Conservation (phyloP, 1,284 basidiomycete species). For the Exsudoporus floridanus region DNA sequence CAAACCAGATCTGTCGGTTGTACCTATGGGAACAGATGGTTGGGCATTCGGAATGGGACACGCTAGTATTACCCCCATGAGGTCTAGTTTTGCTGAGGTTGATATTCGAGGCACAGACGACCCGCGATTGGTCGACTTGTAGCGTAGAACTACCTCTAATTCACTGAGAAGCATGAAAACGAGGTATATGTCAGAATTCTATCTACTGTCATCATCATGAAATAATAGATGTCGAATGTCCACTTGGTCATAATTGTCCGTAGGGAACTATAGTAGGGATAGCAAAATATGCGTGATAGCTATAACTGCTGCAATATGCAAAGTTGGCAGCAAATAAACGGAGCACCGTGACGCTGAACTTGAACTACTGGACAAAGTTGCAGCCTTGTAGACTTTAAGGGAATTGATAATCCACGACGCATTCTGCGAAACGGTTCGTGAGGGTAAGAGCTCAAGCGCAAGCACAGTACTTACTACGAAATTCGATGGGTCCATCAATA, state of each 20-base stretch:
- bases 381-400: constrained; percentile 52
- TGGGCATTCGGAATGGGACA: constrained; percentile 73
- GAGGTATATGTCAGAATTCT: constrained; percentile 8
- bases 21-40: constrained; percentile 78
- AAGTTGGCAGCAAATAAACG: background rate
- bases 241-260: background rate
- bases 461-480: constrained; percentile 51
- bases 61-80: constrained; percentile 73
- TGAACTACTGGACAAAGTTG: constrained; percentile 35
- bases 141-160: constrained; percentile 6
- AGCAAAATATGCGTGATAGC: constrained; percentile 15
- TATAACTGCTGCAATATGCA: constrained; percentile 6
- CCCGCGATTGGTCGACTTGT: constrained; percentile 56
- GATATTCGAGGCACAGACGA: constrained; percentile 21
- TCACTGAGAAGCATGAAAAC: background rate
- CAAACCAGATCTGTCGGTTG: constrained; percentile 51
- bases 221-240: constrained; percentile 10
- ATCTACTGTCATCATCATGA: constrained; percentile 14
- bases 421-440: constrained; percentile 41
- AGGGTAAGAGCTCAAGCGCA: background rate
- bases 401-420: constrained; percentile 59
- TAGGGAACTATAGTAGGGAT: constrained; percentile 16
- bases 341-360: constrained; percentile 9
- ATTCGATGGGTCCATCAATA: constrained; percentile 65
- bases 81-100: constrained; percentile 71